Evolutionary conservation across 495 filamentous ascomycete genomes (phyloP), one percentile per base, ranked within the genome.

Genomic region (Tuber melanosporum): DNA sequence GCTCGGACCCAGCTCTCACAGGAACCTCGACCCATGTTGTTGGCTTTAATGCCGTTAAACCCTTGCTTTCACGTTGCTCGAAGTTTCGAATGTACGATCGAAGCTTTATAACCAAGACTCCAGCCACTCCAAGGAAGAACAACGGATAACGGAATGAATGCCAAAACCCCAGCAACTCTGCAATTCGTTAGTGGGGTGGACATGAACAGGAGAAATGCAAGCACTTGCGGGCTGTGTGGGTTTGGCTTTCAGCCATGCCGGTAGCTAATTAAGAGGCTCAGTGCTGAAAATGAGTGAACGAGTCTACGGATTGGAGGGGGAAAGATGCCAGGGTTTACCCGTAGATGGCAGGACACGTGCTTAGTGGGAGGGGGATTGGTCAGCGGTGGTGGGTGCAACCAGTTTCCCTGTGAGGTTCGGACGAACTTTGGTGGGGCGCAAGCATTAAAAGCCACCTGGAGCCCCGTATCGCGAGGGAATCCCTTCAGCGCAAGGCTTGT

Each of bases 101-200:
- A 74, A 85, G 75, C 26, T 83, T 84, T 41, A 79, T 78, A 70
- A 86, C 84, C 39, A 89, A 79, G 74, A 86, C 85, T 46, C 85
- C 81, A 66, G 86, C 86, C 19, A 86, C 73, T 14, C 85, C 77
- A 20, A 85, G 82, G 32, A 88, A 76, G 36, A 90, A 82, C n/a
- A 91, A 86, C 3, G 86, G 84, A 41, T 87, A 83, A 57, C 89
- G 85, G 81, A 88, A 84, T 45, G 83, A 77, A 81, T 90, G 89
- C 89, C 89, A 91, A 39, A 88, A 76, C 76, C 86, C 86, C 44
- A 90, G 80, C 62, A 86, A 79, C 76, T 86, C 89, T 90, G 41
- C 22, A 44, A 1, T 39, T 39, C 26, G 22, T 79, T 70, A 79
- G 70, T 20, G 12, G 57, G 3, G 14, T 66, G 26, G 10, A 36